phyloP scores from a whole-genome alignment of 352 stramenopile species.

The Aphanomyces invadans region DNA sequence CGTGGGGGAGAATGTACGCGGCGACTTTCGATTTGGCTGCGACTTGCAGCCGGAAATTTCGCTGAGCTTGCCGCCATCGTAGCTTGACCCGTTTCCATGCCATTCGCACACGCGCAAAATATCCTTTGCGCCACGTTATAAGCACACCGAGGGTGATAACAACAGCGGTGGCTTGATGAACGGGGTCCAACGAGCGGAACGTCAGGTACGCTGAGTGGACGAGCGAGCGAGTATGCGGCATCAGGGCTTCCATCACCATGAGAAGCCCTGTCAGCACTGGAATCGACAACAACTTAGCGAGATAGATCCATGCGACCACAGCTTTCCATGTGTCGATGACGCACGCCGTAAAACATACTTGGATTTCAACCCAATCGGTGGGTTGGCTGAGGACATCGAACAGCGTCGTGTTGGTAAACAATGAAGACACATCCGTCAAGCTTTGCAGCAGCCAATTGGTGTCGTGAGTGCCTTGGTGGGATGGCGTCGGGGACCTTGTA shows the following conservation, averaged over 20 bases:
- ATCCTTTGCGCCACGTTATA: constrained; percentile 57
- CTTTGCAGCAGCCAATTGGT: background rate
- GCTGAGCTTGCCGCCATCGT: constrained; percentile 50
- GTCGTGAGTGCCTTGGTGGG: background rate
- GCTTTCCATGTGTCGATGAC: constrained; percentile 52
- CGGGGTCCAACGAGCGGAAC: constrained; percentile 48
- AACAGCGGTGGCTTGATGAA: constrained; percentile 42
- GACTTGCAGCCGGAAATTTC: constrained; percentile 57
- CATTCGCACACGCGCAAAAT: constrained; percentile 46
- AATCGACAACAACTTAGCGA: constrained; percentile 41
- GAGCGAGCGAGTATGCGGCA: constrained; percentile 54
- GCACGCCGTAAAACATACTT: constrained; percentile 42
- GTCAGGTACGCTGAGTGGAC: constrained; percentile 34
- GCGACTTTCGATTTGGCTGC: constrained; percentile 54
- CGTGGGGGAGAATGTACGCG: constrained; percentile 59
- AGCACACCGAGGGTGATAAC: constrained; percentile 29
- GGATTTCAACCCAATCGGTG: constrained; percentile 60
- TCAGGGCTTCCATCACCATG: constrained; percentile 41
- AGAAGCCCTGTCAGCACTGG: constrained; percentile 38
- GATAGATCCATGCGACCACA: constrained; percentile 46
- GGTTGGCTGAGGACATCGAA: background rate
- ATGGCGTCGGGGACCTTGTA: background rate
- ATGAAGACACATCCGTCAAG: background rate
- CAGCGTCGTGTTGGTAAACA: background rate
- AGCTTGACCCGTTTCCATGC: constrained; percentile 46